Conservation (phyloP, 495 filamentous ascomycete genomes). For the Aspergillus biplanus region DNA sequence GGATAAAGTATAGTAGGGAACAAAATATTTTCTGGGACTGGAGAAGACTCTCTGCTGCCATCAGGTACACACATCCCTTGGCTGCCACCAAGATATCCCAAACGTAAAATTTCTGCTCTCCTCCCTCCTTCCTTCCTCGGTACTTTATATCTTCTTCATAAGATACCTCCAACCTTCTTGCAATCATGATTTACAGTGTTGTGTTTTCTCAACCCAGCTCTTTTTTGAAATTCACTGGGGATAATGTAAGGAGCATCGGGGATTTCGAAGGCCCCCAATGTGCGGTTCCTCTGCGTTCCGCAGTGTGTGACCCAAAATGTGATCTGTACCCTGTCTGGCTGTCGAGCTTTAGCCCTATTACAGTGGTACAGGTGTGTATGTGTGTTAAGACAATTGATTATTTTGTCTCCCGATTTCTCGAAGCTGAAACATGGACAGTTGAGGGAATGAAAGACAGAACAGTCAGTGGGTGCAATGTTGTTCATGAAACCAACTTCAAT, state of each 20-base stretch:
- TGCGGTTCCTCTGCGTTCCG: conserved; percentile 9
- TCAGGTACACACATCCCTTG: background rate
- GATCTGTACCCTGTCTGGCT: conserved; percentile 23
- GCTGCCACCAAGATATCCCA: background rate
- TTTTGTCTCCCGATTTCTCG: conserved; percentile 5
- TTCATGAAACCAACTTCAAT: conserved; percentile 9
- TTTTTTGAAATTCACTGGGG: background rate
- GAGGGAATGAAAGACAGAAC: background rate
- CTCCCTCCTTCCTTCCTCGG: background rate
- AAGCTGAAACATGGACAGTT: conserved; percentile 14
- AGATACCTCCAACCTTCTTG: too few species aligned
- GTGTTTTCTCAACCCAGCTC: background rate
- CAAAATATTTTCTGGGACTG: background rate
- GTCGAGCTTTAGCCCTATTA: conserved; percentile 18
- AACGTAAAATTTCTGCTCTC: background rate
- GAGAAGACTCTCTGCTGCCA: background rate
- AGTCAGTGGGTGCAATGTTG: conserved; percentile 3
- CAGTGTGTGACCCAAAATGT: conserved; percentile 22
- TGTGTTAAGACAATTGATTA: background rate
- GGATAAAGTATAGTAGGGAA: conserved; percentile 1
- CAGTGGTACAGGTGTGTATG: conserved; percentile 20
- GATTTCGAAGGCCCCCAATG: conserved; percentile 4
- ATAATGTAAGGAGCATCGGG: conserved; percentile 12
- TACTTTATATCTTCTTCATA: too few species aligned
- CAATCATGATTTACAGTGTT: too few species aligned